Conservation (phyloP, 352 stramenopile genomes). For the Pythium graminicola region DNA sequence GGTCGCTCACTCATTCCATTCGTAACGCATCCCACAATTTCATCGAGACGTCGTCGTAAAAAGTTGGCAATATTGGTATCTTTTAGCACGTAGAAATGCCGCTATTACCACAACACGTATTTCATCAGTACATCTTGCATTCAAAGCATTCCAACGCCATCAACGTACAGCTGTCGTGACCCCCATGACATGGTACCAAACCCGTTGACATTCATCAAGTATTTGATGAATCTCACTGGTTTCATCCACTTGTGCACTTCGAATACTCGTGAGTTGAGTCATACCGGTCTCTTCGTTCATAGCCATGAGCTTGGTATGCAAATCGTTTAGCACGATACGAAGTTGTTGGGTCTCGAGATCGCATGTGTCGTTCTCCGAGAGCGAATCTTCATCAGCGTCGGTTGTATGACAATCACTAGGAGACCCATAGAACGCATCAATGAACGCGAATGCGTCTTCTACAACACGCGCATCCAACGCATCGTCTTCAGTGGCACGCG, state of each 20-base stretch:
- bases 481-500: neutral
- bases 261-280: neutral
- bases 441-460: constrained; percentile 5
- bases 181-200: neutral
- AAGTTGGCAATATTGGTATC: neutral
- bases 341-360: neutral
- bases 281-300: neutral
- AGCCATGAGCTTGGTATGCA: neutral
- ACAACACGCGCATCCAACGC: neutral
- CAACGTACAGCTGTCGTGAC: neutral
- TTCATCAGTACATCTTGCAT: neutral
- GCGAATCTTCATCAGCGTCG: neutral
- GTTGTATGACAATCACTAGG: neutral
- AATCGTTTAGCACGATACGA: neutral
- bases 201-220: neutral
- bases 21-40: neutral
- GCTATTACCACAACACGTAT: neutral
- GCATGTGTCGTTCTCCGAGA: neutral
- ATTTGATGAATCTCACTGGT: neutral
- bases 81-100: neutral
- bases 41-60: neutral
- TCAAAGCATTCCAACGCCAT: neutral
- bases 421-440: neutral
- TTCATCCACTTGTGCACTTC: neutral
- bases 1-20: neutral